Conservation (phyloP, 2,329 filamentous ascomycete genomes). For the Ceratocystis smalleyi region DNA sequence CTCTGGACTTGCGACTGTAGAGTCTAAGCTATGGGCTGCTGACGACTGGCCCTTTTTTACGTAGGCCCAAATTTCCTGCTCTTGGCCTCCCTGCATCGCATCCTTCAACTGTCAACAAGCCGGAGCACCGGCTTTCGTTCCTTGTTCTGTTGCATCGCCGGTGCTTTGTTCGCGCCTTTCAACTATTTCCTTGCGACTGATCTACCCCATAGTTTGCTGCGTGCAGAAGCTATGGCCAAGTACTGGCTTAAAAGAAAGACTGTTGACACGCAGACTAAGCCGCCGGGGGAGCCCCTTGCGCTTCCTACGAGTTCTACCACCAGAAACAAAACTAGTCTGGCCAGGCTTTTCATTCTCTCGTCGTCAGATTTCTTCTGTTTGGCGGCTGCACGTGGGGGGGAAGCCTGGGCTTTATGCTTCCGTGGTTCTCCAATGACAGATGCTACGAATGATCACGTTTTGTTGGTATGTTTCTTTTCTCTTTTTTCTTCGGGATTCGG, state of each 20-base stretch:
- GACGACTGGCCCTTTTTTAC: background rate
- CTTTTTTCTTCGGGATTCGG: background rate
- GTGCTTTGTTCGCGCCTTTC: background rate
- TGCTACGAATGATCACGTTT: background rate
- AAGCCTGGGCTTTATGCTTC: background rate
- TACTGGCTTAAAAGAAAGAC: background rate
- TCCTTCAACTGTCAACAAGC: background rate
- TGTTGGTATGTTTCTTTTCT: no score
- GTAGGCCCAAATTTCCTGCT: background rate
- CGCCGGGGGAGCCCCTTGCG: background rate
- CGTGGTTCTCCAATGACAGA: background rate
- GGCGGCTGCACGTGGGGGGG: background rate
- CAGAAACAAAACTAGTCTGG: background rate
- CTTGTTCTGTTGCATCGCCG: background rate
- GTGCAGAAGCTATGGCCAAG: background rate
- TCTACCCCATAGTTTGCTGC: background rate
- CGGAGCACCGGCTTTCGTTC: background rate
- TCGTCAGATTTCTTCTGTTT: background rate
- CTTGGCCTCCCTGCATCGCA: background rate
- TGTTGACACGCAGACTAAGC: background rate
- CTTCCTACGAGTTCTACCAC: background rate
- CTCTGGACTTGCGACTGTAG: background rate
- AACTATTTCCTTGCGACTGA: background rate
- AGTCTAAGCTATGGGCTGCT: no score
- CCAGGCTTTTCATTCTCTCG: background rate